Evolutionary conservation across 495 filamentous ascomycete species (phyloP), one percentile per base, ranked within the genome.

Genomic region (Penicillium turbatum): DNA sequence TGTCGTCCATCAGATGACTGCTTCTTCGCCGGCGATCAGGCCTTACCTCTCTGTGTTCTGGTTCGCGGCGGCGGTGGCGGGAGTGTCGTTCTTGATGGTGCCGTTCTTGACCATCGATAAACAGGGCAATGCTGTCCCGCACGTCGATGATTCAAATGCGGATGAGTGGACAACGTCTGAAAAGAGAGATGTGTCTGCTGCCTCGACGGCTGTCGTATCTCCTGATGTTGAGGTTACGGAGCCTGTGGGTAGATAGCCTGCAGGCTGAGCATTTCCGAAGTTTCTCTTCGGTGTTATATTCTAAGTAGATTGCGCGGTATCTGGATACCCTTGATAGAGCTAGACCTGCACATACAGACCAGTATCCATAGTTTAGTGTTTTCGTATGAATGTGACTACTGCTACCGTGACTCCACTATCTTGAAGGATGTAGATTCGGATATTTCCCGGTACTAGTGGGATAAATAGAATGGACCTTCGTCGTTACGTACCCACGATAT

Each of bases 21-120:
- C 54, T 10, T 50, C 57, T 0, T 46, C 56, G 0, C 54, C 61
- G 13, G 52, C 55, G 2, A 67, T 69, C 8, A 48, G 40, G 12
- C 68, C 68, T 16, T 71, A 69, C 38, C 29, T 69, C 15, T 45
- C 61, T 12, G 59, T 58, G 11, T 71, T 62, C 27, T 71, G 68
- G 68, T 71, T 64, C 42, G 57, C 64, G 3, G 62, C 68, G 13
- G 66, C 64, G 4, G 59, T 42, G 0, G 64, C 68, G 3, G 68
- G 68, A 0, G 1, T 61, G 7, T 69, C 64, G 11, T 37, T 71
- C 5, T 27, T 69, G 5, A 21, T 68, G 40, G 64, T 71, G 10
- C 66, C 68, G 2, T 71, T 71, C 46, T 60, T 71, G 43, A 71
- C 61, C 1, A 35, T 71, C 0, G 60, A 60, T 1, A 71, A 64